Base-by-base conservation (phyloP, 2,329 filamentous ascomycete species). In the Trichoderma breve region DNA sequence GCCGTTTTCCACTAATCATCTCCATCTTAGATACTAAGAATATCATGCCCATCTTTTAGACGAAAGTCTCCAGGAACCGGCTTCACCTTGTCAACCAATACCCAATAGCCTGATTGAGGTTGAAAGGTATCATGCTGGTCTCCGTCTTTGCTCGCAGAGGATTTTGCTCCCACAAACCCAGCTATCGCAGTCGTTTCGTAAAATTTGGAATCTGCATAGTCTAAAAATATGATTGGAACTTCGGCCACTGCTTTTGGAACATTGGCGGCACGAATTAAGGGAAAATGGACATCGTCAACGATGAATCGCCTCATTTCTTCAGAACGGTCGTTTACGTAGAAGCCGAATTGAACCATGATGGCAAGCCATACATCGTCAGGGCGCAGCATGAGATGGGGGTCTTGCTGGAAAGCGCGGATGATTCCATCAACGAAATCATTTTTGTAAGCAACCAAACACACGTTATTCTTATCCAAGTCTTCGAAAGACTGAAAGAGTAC, bases 331-430 rank as follows among this genome's bases (percentile, higher is more conserved):
- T 73, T 73, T 21, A 73, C 53, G 60, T 73, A 75, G 63, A 74
- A 74, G 71, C 69, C 72, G 26, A 75, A 65, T 21, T 75, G 76
- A 8, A 76, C 76, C 43, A 79, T 70, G 28, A 77, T 78, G 21
- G 79, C 71, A 1, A 79, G 74, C 77, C 78, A 79, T 8, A 78
- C 75, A 68, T 79, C 77, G 43, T 75, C 74, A 8, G 73, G 73
- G 11, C 74, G 75, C 21, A 76, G 69, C 43, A 67, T 68, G 4
- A 75, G 74, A 28, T 76, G 74, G 6, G 70, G 71, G 55, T 75
- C 72, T 24, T 75, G 73, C 43, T 70, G 57, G 12, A 62, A 70
- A n/a, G 68, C 58, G 6, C 68, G 66, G 6, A 69, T 69, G 6
- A 69, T 69, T 1, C n/a, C 66, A 6, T 69, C 26, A n/a, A 69